These are phyloP conservation scores for Chaetoscypha palmicola DNA, from an alignment of 2,329 filamentous ascomycete genomes.

Conservation along the genomic window DNA sequence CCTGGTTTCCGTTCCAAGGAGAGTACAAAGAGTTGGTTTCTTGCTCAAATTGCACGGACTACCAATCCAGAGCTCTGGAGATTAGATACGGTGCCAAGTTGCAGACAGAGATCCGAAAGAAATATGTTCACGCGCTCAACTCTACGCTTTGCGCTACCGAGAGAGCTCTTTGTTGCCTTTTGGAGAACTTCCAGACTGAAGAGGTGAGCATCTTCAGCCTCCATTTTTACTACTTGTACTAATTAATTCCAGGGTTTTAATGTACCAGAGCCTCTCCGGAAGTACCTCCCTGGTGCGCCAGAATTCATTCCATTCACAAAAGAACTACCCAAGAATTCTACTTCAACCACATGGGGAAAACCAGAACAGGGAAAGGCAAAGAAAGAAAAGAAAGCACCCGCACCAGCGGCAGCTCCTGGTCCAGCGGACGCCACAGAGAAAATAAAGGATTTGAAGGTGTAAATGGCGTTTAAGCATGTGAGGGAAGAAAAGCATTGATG, in stretches of 20 bases:
- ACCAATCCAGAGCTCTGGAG: slow-evolving; percentile 89
- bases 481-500: background rate
- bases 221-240: no score
- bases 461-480: slow-evolving; percentile 2
- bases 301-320: slow-evolving; percentile 86
- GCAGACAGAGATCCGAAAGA: slow-evolving; percentile 77
- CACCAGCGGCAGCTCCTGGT: slow-evolving; percentile 21
- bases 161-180: slow-evolving; percentile 83
- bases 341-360: slow-evolving; percentile 37
- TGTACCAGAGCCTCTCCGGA: slow-evolving; percentile 75
- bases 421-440: slow-evolving; percentile 31
- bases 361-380: slow-evolving; percentile 39
- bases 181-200: slow-evolving; percentile 95
- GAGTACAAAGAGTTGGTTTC: slow-evolving; percentile 99
- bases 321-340: slow-evolving; percentile 72
- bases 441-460: slow-evolving; percentile 31
- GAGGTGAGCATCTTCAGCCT: slow-evolving; percentile 60
- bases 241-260: slow-evolving; percentile 60
- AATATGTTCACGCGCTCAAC: slow-evolving; percentile 91
- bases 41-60: slow-evolving; percentile 97
- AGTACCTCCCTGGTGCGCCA: slow-evolving; percentile 83
- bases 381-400: slow-evolving; percentile 27
- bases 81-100: slow-evolving; percentile 87
- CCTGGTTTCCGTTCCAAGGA: slow-evolving; percentile 91
- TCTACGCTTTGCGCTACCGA: slow-evolving; percentile 87